Percentiles rank a stretch among this genome's conserved stretches.
phyloP scores from a whole-genome alignment of 768 basidiomycete genomes.

The Xanthoconium purpureum region DNA sequence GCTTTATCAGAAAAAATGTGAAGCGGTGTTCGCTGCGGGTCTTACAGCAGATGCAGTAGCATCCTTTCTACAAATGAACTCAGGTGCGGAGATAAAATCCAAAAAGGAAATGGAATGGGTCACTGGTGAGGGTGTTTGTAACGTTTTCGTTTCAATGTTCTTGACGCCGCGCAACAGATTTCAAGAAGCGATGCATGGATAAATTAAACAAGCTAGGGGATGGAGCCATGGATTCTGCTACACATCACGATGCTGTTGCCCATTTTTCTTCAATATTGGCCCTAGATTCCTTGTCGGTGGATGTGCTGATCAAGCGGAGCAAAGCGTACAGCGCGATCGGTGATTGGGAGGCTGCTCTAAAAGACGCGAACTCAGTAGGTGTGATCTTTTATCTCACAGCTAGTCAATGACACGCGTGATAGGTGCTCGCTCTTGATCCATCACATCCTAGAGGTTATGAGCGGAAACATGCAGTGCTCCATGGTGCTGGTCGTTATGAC shows the following conservation, averaged over 20 bases:
- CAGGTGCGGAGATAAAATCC: not conserved
- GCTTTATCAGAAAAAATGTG: conserved; percentile 5
- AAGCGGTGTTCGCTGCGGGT: conserved; percentile 4
- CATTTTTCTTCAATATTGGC: conserved; percentile 8
- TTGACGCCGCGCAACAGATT: conserved; percentile 1
- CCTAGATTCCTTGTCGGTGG: not conserved
- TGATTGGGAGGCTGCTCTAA: conserved; percentile 1
- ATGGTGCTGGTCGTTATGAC: conserved; percentile 10
- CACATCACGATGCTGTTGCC: conserved; percentile 6
- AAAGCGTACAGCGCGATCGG: not conserved
- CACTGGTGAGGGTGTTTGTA: not conserved
- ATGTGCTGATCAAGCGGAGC: conserved; percentile 13
- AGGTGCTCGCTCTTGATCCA: conserved; percentile 16
- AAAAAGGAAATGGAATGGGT: conserved; percentile 4
- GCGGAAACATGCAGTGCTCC: conserved; percentile 10
- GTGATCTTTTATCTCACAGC: not conserved
- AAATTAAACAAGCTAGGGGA: conserved; percentile 11
- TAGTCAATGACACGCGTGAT: not conserved
- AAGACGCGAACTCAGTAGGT: conserved; percentile 13
- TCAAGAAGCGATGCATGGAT: conserved; percentile 5
- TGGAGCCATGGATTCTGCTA: not conserved
- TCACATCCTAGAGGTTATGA: conserved; percentile 8
- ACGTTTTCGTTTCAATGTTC: not conserved
- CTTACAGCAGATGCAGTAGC: not conserved
- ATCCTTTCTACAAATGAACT: conserved; percentile 1